Base-by-base conservation (phyloP, 2,329 filamentous ascomycete species). In the Trichoderma sp. region DNA sequence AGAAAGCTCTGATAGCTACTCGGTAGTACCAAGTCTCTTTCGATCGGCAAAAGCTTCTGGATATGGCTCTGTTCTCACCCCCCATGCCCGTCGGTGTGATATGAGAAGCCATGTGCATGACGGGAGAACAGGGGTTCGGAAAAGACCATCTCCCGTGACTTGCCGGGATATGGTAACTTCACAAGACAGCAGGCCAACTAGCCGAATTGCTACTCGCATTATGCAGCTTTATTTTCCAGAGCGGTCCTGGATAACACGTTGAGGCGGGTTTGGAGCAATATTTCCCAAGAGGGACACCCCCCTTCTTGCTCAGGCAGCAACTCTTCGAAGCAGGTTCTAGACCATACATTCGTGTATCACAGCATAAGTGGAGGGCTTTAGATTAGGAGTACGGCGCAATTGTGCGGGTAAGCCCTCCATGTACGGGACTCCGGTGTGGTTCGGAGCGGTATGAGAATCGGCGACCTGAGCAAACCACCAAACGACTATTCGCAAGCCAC, bases 401-500 rank as follows among this genome's bases (percentile, higher is more conserved):
- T 29, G 32, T 10, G n/a, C 2, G n/a, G 32, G 32, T 17, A 52
- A 22, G 0, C 9, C 59, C 2, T 35, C 12, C 34, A 39, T 12
- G 22, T 2, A 63, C 25, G 15, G 15, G 45, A 4, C 32, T 22
- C 25, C 3, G 45, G 22, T 27, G 42, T 9, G 45, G 9, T 52
- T 37, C 17, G 25, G 29, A 35, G 34, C n/a, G n/a, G 42, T n/a
- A 60, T 32, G 39, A 27, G 17, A 53, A n/a, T 35, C 17, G 25
- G 22, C 45, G 15, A 19, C 34, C 22, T 13, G 32, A 15, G 34
- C 59, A 63, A 63, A 53, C 59, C 1, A n/a, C 10, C 17, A 50
- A 52, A 45, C 45, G 59, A 32, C 59, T 53, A 63, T 63, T 52
- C 34, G 59, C 10, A 39, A 63, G 59, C 59, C 45, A 53, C 42